These are phyloP conservation scores for Speleostelium caveatum DNA, from an alignment of 78 protist species.

Conservation along the genomic window DNA sequence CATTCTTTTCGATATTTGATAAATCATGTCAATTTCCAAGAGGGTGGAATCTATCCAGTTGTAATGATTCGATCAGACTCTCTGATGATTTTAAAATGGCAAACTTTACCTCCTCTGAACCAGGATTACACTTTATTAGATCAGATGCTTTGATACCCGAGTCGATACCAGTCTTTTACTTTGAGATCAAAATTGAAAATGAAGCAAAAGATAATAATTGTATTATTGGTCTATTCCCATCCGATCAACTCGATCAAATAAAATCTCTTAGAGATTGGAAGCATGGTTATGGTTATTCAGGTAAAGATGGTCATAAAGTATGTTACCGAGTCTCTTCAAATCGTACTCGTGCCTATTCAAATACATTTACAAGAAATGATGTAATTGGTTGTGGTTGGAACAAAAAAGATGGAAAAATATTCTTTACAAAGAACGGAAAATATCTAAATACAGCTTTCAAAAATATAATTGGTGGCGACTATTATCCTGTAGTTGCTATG, in stretches of 20 bases:
- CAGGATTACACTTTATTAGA: not conserved
- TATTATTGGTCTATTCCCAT: conserved; percentile 38
- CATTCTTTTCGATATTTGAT: conserved; percentile 69
- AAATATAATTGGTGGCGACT: conserved; percentile 70
- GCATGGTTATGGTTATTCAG: conserved; percentile 48
- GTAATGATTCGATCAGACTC: not conserved
- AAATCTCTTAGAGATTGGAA: conserved; percentile 41
- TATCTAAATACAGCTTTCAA: conserved; percentile 79
- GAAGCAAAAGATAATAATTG: not conserved
- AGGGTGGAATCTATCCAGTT: conserved; percentile 28
- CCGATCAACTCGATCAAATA: conserved; percentile 6
- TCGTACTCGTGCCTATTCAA: conserved; percentile 24
- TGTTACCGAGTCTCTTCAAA: conserved; percentile 10
- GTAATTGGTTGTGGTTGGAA: conserved; percentile 81
- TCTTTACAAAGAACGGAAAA: conserved; percentile 80
- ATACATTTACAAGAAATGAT: conserved; percentile 55
- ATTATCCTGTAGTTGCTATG: conserved; percentile 55
- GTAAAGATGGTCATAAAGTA: conserved; percentile 42
- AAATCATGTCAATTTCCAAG: conserved; percentile 46
- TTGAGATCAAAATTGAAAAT: conserved; percentile 77
- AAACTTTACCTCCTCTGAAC: conserved; percentile 16
- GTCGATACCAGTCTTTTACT: conserved; percentile 58
- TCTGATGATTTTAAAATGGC: conserved; percentile 52
- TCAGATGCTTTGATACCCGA: conserved; percentile 69
- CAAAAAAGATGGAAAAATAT: conserved; percentile 65